Conservation (phyloP, 768 basidiomycete species). For the Macrolepiota albuminosa region DNA sequence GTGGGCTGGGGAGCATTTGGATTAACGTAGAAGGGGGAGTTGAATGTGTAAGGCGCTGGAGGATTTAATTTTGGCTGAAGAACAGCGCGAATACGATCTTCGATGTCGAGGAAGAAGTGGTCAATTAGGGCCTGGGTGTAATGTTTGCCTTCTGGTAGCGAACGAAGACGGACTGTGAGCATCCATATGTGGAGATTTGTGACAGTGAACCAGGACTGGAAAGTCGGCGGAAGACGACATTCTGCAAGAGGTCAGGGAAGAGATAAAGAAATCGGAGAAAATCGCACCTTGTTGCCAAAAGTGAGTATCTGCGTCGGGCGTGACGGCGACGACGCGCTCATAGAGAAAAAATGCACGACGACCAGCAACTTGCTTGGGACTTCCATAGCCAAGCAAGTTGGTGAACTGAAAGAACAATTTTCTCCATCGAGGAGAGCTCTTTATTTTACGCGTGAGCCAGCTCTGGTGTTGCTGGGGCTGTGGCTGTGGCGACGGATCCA, state of each 20-base stretch:
- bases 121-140: conserved; percentile 84
- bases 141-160: conserved; percentile 65
- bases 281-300: conserved; percentile 66
- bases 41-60: conserved; percentile 39
- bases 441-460: conserved; percentile 55
- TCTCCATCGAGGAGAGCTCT: conserved; percentile 42
- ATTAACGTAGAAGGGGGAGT: conserved; percentile 41
- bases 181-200: conserved; percentile 93
- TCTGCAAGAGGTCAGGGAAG: conserved; percentile 36
- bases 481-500: background rate
- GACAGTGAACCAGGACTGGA: conserved; percentile 95
- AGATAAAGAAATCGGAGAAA: background rate
- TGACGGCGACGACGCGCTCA: conserved; percentile 47
- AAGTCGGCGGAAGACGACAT: conserved; percentile 84
- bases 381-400: conserved; percentile 53
- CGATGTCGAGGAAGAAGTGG: conserved; percentile 93
- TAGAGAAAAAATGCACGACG: conserved; percentile 56
- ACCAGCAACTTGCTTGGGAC: conserved; percentile 56
- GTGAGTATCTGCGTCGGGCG: conserved; percentile 50
- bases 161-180: conserved; percentile 81
- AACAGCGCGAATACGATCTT: conserved; percentile 81
- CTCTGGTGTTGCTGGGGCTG: conserved; percentile 14
- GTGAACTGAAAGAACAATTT: conserved; percentile 44
- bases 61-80: conserved; percentile 53
- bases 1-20: conserved; percentile 29